Evolutionary conservation across 257 asterid genomes (phyloP), one percentile per base, ranked within the genome.

Genomic region (Nicotiana noctiflora): DNA sequence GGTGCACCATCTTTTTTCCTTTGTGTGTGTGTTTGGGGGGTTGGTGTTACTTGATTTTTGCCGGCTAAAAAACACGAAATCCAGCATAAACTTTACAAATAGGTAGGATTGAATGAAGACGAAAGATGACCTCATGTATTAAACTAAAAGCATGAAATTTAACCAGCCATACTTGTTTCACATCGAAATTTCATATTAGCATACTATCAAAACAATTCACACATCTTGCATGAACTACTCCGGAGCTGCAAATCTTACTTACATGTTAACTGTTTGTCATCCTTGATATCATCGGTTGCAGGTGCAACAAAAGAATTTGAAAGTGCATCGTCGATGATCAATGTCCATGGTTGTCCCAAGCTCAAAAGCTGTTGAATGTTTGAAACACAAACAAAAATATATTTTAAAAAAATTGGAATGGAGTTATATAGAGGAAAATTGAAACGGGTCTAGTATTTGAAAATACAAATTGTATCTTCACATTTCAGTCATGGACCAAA

Each of bases 291-390:
- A 57, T 96, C 98, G 0, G 98, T 87, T 23, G 84, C 91, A 25
- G 99, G 99, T 74, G 98, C 95, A 34, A 94, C 85, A 18, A 94
- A 96, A 70, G 99, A 96, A 84, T 96, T 96, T 44, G 98, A 84
- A 81, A 96, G 78, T 72, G 98, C 95, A 86, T 96, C 99, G 59
- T 96, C 97, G 21, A 96, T 87, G 53, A 93, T 87, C 90, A 96
- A 86, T 68, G 90, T 91, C 98, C 98, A 96, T n/a, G 97, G 94
- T 80, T 86, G 86, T 65, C 93, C 93, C 93, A 96, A 82, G 84
- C 83, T 79, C 86, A 92, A 89, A 55, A 96, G 91, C 99, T 96
- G 90, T 63, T 59, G 75, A 37, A 60, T 17, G 13, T 19, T 4
- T 80, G 79, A 83, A 53, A 55, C 53, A 44, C 0, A 14, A 49